Percentiles rank a stretch among this genome's conserved stretches.
Conservation (phyloP, 1,139 yeast species). For the Magnusiomyces paraingens region DNA sequence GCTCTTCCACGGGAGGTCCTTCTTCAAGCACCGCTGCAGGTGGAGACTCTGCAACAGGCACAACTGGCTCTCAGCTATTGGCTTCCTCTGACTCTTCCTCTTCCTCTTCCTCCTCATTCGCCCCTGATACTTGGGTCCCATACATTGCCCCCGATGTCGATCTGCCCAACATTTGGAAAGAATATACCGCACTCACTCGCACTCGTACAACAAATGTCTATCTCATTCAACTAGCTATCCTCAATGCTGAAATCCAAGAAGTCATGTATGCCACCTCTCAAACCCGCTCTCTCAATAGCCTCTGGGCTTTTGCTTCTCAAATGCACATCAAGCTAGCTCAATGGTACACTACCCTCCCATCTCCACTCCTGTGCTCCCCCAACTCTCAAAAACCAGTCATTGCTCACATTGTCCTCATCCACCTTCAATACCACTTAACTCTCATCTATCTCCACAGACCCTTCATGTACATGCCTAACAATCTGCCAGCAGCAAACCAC, state of each 20-base stretch:
- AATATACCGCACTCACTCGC: conserved; percentile 13
- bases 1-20: conserved; percentile 7
- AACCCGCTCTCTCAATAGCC: conserved; percentile 4
- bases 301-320: conserved; percentile 16
- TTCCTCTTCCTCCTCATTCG: too few species aligned
- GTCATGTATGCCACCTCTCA: conserved; percentile 15
- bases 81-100: too few species aligned
- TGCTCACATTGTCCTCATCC: conserved; percentile 22
- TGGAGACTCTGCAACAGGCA: too few species aligned
- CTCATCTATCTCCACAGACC: conserved; percentile 22
- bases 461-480: conserved; percentile 15
- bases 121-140: conserved; percentile 16
- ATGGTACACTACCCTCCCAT: conserved; percentile 22
- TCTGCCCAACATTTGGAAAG: conserved; percentile 15
- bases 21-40: conserved; percentile 1
- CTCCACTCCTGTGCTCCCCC: conserved; percentile 18
- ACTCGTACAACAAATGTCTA: conserved; percentile 10
- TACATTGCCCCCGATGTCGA: conserved; percentile 10
- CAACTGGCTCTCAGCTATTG: too few species aligned
- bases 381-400: conserved; percentile 17
- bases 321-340: conserved; percentile 18
- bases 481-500: conserved; percentile 11
- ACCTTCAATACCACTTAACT: conserved; percentile 21
- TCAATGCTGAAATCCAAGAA: conserved; percentile 17
- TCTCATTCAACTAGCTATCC: conserved; percentile 11